Conservation (phyloP, 2,329 filamentous ascomycete genomes). For the Alternaria brassicicola region DNA sequence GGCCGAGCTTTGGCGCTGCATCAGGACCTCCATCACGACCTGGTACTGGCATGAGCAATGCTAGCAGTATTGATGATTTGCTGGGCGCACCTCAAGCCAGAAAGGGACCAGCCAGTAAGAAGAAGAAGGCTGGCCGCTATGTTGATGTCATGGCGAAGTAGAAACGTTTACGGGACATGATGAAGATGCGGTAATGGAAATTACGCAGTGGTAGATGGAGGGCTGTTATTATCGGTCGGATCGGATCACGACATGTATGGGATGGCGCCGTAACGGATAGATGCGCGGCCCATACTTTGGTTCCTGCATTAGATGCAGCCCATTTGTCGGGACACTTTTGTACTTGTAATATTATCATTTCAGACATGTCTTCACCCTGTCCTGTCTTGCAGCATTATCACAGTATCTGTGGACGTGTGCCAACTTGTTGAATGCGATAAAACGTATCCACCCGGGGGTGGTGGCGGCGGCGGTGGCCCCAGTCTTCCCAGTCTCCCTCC, state of each 20-base stretch:
- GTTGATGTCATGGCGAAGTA: slow-evolving; percentile 71
- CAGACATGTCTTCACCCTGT: background rate
- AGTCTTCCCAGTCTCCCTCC: background rate
- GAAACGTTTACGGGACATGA: background rate
- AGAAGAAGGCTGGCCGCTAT: slow-evolving; percentile 86
- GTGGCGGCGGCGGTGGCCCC: too few species aligned
- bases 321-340: background rate
- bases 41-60: slow-evolving; percentile 82
- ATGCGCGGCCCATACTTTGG: background rate
- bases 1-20: slow-evolving; percentile 31
- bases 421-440: background rate
- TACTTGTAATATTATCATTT: background rate
- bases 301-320: slow-evolving; percentile 3
- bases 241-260: background rate
- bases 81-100: slow-evolving; percentile 75
- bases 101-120: slow-evolving; percentile 61
- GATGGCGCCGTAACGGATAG: background rate
- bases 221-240: background rate
- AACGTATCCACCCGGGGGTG: background rate
- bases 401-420: background rate
- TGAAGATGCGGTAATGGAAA: background rate
- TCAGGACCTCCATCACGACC: slow-evolving; percentile 56
- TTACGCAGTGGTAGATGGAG: background rate
- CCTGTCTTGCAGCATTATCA: background rate
- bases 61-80: slow-evolving; percentile 94